Conservation (phyloP, 768 basidiomycete genomes). For the Coprinopsis marcescibilis region DNA sequence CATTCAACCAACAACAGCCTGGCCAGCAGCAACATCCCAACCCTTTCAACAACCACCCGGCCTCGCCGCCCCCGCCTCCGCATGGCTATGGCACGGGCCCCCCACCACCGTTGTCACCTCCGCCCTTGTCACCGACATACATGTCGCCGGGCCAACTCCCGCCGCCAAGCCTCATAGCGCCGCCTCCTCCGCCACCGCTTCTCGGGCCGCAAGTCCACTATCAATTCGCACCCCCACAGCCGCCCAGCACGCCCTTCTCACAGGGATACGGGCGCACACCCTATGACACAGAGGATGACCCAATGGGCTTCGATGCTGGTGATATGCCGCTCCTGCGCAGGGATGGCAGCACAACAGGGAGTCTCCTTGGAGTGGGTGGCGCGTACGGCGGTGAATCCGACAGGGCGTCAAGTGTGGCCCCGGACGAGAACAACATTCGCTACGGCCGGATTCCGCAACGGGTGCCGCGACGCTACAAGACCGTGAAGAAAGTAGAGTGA, state of each 20-base stretch:
- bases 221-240: constrained; percentile 10
- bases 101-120: constrained; percentile 12
- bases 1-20: constrained; percentile 32
- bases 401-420: constrained; percentile 14
- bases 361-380: constrained; percentile 22
- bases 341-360: constrained; percentile 29
- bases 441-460: constrained; percentile 91
- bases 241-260: constrained; percentile 10
- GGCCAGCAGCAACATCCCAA: constrained; percentile 21
- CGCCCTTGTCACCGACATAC: constrained; percentile 13
- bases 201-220: constrained; percentile 5
- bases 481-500: constrained; percentile 86
- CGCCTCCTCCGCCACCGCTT: constrained; percentile 14
- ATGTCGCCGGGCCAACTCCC: constrained; percentile 16
- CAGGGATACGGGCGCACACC: constrained; percentile 14
- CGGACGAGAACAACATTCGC: constrained; percentile 49
- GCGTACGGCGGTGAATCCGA: constrained; percentile 38
- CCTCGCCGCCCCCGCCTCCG: constrained; percentile 20
- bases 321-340: constrained; percentile 62
- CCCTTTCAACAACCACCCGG: constrained; percentile 17
- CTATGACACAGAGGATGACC: constrained; percentile 40
- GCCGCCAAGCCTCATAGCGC: constrained; percentile 11
- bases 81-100: constrained; percentile 15
- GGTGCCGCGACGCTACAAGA: constrained; percentile 86
- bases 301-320: constrained; percentile 44